Percentiles rank a stretch among this genome's conserved stretches.
Evolutionary conservation across 192 early-diverging fungal genomes (phyloP).

Genomic region (Entomortierella parvispora): DNA sequence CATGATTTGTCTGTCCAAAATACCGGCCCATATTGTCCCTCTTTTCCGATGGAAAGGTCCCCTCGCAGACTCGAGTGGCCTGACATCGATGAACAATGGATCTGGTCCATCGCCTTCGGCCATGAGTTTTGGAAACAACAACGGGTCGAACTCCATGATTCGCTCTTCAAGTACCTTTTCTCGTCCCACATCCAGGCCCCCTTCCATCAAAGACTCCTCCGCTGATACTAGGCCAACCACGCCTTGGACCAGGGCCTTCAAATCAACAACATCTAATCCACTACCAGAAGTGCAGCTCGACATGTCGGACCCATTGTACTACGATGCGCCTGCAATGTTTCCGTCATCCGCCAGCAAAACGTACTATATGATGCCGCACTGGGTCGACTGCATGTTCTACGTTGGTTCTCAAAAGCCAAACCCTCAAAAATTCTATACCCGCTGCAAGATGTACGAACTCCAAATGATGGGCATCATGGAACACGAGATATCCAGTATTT

Average conservation of each 20-base stretch:
- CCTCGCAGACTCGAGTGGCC: slow-evolving; percentile 25
- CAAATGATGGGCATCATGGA: slow-evolving; percentile 85
- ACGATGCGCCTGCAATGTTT: slow-evolving; percentile 52
- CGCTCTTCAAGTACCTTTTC: slow-evolving; percentile 24
- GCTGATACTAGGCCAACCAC: slow-evolving; percentile 17
- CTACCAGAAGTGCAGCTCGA: slow-evolving; percentile 48
- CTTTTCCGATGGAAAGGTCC: slow-evolving; percentile 73
- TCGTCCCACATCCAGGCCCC: slow-evolving; percentile 22
- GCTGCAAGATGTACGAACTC: slow-evolving; percentile 87
- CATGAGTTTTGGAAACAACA: slow-evolving; percentile 18
- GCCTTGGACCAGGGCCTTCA: slow-evolving; percentile 16
- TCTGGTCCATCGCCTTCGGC: slow-evolving; percentile 31
- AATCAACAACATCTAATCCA: slow-evolving; percentile 15
- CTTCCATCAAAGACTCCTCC: slow-evolving; percentile 34
- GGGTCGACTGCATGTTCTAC: slow-evolving; percentile 95
- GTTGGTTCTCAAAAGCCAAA: slow-evolving; percentile 59
- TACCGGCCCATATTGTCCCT: slow-evolving; percentile 90
- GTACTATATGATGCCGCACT: slow-evolving; percentile 84
- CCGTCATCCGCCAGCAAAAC: slow-evolving; percentile 37
- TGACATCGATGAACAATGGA: slow-evolving; percentile 14
- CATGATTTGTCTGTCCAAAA: slow-evolving; percentile 88
- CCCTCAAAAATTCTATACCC: slow-evolving; percentile 67
- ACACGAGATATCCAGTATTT: slow-evolving; percentile 63
- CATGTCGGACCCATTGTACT: slow-evolving; percentile 61
- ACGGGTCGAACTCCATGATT: slow-evolving; percentile 15